Evolutionary conservation across 129 eudicot genomes (phyloP).

Genomic region (carrot (Daucus carota)): DNA sequence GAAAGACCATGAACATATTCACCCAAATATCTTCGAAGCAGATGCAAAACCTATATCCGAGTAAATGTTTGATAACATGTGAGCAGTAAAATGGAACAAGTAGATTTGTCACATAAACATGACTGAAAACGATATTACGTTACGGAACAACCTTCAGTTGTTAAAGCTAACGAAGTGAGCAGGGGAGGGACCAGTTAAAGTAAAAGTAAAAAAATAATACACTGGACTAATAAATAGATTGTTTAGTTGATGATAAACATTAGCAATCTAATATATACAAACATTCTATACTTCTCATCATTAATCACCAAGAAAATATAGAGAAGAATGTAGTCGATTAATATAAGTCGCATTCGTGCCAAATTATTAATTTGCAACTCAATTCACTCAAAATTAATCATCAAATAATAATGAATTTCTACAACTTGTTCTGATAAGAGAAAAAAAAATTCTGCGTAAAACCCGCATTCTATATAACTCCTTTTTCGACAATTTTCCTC

Average conservation of each 20-base stretch:
- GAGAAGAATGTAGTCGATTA: no score
- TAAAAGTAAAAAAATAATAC: neutral
- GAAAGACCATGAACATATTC: conserved; percentile 99
- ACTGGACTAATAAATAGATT: neutral
- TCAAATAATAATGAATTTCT: no score
- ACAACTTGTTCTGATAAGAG: no score
- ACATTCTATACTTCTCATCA: no score
- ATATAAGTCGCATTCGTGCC: no score
- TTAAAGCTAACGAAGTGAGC: neutral
- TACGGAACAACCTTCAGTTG: neutral
- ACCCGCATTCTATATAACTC: neutral
- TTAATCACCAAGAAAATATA: no score
- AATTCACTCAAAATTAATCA: no score
- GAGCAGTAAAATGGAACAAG: neutral
- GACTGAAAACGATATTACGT: neutral
- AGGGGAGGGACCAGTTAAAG: neutral
- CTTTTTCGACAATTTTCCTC: neutral
- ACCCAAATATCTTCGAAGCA: conserved; percentile 94
- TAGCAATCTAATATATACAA: neutral
- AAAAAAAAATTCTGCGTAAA: neutral
- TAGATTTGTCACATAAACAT: neutral
- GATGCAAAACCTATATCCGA: conserved; percentile 65
- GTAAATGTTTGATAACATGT: neutral
- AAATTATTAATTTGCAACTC: no score
- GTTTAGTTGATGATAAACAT: neutral